Base-by-base conservation (phyloP, 345 rosid genomes). In the Physaria fendleri region DNA sequence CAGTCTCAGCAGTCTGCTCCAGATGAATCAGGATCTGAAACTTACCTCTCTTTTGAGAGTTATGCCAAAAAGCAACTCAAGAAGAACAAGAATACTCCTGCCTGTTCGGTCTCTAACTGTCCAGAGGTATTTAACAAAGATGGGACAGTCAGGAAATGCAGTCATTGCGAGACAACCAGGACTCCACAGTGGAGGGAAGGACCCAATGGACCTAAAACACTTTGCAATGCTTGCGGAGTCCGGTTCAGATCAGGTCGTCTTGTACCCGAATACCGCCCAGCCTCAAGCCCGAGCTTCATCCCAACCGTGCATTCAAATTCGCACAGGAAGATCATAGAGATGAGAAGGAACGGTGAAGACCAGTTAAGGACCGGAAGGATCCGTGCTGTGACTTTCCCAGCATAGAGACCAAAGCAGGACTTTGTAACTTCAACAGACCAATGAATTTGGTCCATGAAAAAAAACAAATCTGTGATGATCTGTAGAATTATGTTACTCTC, bases 161-260 rank as follows among this genome's bases (percentile, higher is more conserved):
- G 68, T 28, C 97, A 83, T 59, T 87, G 97, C 54, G 78, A 78
- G 76, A 81, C 82, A 52, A 82, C 87, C 1, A 80, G 73, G 68
- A 90, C 95, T 56, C 95, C 95, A 3, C 95, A 90, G 64, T 90
- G 97, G 97, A 85, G 97, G 65, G 95, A 85, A 75, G 97, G 97
- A 13, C 97, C 97, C 2, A 55, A 35, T 71, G 97, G 97, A 3
- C 93, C 87, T n/a, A 90, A 82, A 78, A 90, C 95, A 13, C 90
- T 90, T 5, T 90, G 97, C 78, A 90, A 87, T 55, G 97, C 95
- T 23, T 90, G 97, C 29, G 97, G 97, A 17, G 95, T 90, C 37
- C 84, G 97, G 10, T 87, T 76, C 68, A 80, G 95, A 68, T 85
- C 93, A 2, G 97, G 95, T 41, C 88, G 95, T 61, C 93, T 87